Evolutionary conservation across 306 rosid genomes (phyloP).

Genomic region (Sphenostylis stenocarpa): DNA sequence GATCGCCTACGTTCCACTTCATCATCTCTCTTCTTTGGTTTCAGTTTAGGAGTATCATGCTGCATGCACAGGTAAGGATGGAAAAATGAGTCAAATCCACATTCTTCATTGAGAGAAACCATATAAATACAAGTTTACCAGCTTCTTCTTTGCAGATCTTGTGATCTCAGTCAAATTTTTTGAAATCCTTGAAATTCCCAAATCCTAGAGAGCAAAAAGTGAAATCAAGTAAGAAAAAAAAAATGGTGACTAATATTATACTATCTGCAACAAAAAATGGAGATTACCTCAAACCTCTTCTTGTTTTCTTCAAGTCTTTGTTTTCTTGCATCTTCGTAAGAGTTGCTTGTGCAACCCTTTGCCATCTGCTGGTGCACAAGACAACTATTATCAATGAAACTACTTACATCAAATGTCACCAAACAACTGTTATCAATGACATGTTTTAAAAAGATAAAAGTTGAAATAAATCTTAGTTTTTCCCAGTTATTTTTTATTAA

Average conservation of each 20-base stretch:
- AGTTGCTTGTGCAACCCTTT: slow-evolving; percentile 38
- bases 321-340: slow-evolving; percentile 67
- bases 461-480: no score
- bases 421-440: no score
- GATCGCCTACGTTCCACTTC: slow-evolving; percentile 2
- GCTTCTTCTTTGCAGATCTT: slow-evolving; percentile 48
- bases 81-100: background rate
- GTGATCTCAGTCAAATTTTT: slow-evolving; percentile 48
- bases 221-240: background rate
- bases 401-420: background rate
- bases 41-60: slow-evolving; percentile 41
- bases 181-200: slow-evolving; percentile 59
- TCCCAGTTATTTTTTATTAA: no score
- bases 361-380: slow-evolving; percentile 38
- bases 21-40: background rate
- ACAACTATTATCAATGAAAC: background rate
- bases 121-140: slow-evolving; percentile 41
- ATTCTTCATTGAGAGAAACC: background rate
- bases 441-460: no score
- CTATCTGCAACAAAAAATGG: background rate
- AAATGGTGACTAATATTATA: background rate
- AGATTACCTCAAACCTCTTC: slow-evolving; percentile 63
- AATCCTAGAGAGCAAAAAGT: slow-evolving; percentile 44
- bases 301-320: slow-evolving; percentile 68
- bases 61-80: slow-evolving; percentile 27